Evolutionary conservation across 805 yeast genomes (phyloP).

Genomic region (Nakazawaea anatomiae): DNA sequence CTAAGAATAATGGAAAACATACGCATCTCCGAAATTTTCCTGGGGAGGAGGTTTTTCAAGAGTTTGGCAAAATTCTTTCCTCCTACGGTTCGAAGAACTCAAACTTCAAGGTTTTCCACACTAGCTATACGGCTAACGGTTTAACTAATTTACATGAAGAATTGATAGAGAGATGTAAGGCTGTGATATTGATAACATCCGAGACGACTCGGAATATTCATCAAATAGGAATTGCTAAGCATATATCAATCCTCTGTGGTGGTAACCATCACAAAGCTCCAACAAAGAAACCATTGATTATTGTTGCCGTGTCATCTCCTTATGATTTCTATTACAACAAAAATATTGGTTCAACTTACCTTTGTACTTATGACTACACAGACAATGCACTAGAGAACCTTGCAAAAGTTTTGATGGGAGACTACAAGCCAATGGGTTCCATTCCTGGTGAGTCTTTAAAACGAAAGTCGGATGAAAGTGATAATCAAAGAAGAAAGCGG

Average conservation of each 20-base stretch:
- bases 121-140: slow-evolving; percentile 54
- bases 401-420: slow-evolving; percentile 50
- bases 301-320: slow-evolving; percentile 58
- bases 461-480: slow-evolving; percentile 3
- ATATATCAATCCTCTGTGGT: slow-evolving; percentile 48
- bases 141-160: slow-evolving; percentile 50
- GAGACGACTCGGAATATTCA: slow-evolving; percentile 56
- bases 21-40: slow-evolving; percentile 9
- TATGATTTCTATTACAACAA: slow-evolving; percentile 54
- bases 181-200: slow-evolving; percentile 48
- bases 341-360: slow-evolving; percentile 47
- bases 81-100: slow-evolving; percentile 20
- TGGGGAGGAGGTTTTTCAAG: slow-evolving; percentile 49
- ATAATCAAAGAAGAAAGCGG: slow-evolving; percentile 8
- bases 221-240: slow-evolving; percentile 56
- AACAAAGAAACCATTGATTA: slow-evolving; percentile 45
- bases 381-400: slow-evolving; percentile 41
- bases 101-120: slow-evolving; percentile 45
- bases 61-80: slow-evolving; percentile 42
- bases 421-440: slow-evolving; percentile 41
- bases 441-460: slow-evolving; percentile 43
- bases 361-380: slow-evolving; percentile 60
- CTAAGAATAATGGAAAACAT: slow-evolving; percentile 5
- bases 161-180: slow-evolving; percentile 44
- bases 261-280: slow-evolving; percentile 22